These are phyloP conservation scores for Claviceps sp. DNA, from an alignment of 2,329 filamentous ascomycete species.

Conservation along the genomic window DNA sequence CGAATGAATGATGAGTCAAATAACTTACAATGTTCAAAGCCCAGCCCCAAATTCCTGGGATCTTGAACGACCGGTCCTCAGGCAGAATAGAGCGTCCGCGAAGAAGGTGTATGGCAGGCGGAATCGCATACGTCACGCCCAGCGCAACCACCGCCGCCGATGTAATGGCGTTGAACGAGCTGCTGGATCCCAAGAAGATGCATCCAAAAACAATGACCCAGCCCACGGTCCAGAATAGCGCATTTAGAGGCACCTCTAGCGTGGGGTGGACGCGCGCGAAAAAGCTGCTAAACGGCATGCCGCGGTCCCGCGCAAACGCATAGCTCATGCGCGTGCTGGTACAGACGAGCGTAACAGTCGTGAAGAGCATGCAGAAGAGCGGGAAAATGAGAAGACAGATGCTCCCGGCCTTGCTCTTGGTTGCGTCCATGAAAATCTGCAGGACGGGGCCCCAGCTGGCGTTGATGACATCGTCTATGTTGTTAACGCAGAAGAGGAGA, in stretches of 20 bases:
- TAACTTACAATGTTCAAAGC: slow-evolving; percentile 15
- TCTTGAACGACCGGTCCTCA: slow-evolving; percentile 25
- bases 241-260: slow-evolving; percentile 53
- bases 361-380: slow-evolving; percentile 39
- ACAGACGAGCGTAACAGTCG: slow-evolving; percentile 50
- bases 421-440: slow-evolving; percentile 52
- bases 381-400: slow-evolving; percentile 55
- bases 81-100: slow-evolving; percentile 55
- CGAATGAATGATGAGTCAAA: neutral
- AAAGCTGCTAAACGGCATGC: slow-evolving; percentile 48
- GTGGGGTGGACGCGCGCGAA: slow-evolving; percentile 48
- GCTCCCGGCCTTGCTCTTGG: slow-evolving; percentile 45
- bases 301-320: slow-evolving; percentile 51
- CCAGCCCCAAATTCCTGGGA: slow-evolving; percentile 25
- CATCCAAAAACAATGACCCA: slow-evolving; percentile 56
- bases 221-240: slow-evolving; percentile 45
- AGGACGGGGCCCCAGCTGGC: slow-evolving; percentile 44
- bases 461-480: slow-evolving; percentile 42
- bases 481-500: slow-evolving; percentile 49
- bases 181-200: slow-evolving; percentile 53
- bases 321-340: slow-evolving; percentile 54
- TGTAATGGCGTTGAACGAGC: slow-evolving; percentile 60
- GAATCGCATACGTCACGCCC: slow-evolving; percentile 62
- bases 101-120: slow-evolving; percentile 54
- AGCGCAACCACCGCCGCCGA: slow-evolving; percentile 61